phyloP scores from a whole-genome alignment of 2,329 filamentous ascomycete genomes.

The Neonectria ditissima region DNA sequence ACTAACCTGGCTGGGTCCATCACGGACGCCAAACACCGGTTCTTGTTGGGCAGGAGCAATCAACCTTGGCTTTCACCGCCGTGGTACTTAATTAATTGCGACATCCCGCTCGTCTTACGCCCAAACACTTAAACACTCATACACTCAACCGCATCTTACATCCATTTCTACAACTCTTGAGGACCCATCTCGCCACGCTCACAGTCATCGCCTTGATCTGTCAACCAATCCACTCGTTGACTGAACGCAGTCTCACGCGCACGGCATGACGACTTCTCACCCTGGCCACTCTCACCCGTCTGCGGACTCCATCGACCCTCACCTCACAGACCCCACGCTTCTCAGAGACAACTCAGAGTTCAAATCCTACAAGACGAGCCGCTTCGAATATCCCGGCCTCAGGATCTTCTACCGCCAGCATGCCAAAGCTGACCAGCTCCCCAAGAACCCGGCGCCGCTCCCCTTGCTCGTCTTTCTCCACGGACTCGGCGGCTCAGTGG shows the following conservation, averaged over 20 bases:
- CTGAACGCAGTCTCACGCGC: conserved; percentile 22
- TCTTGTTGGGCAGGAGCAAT: conserved; percentile 23
- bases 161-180: background rate
- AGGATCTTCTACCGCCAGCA: conserved; percentile 88
- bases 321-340: conserved; percentile 79
- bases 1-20: conserved; percentile 26
- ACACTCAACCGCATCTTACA: background rate
- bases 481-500: conserved; percentile 90
- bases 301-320: conserved; percentile 52
- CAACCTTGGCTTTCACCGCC: conserved; percentile 21
- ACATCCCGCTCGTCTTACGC: conserved; percentile 10
- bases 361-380: conserved; percentile 77
- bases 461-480: conserved; percentile 93
- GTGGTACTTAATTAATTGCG: conserved; percentile 25
- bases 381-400: conserved; percentile 78
- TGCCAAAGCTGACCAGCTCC: conserved; percentile 84
- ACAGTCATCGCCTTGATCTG: background rate
- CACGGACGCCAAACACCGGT: conserved; percentile 22
- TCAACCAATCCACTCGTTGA: conserved; percentile 9
- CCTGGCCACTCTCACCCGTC: conserved; percentile 36
- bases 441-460: conserved; percentile 76
- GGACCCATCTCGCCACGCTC: background rate
- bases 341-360: conserved; percentile 81
- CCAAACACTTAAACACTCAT: background rate
- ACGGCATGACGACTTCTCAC: conserved; percentile 41